Evolutionary conservation across 768 basidiomycete genomes (phyloP).

Genomic region (Leccinum truebloodii): DNA sequence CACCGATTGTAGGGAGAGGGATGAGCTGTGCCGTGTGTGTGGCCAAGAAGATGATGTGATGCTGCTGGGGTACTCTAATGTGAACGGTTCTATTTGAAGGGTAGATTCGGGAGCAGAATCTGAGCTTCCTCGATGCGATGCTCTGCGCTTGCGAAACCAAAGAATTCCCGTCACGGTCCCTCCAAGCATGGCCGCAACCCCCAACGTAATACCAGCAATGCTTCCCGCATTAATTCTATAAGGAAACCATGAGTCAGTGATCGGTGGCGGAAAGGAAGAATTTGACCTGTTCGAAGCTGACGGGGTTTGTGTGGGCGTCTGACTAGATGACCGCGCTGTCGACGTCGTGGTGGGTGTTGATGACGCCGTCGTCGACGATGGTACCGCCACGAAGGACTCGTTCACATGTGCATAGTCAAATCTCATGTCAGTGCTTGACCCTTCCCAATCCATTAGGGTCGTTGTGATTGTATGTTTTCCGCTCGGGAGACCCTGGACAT

Average conservation of each 20-base stretch:
- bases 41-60: not conserved
- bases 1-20: not conserved
- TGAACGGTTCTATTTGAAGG: slow-evolving; percentile 7
- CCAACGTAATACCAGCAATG: too few relatives aligned
- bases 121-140: not conserved
- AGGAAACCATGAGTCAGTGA: too few relatives aligned
- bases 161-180: slow-evolving; percentile 3
- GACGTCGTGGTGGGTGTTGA: too few relatives aligned
- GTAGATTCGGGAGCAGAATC: not conserved
- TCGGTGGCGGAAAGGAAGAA: too few relatives aligned
- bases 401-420: slow-evolving; percentile 31
- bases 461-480: slow-evolving; percentile 24
- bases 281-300: too few relatives aligned
- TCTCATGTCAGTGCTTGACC: slow-evolving; percentile 19
- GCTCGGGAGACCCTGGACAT: slow-evolving; percentile 16
- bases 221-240: too few relatives aligned
- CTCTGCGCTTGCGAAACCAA: slow-evolving; percentile 12
- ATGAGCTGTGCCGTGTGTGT: too few relatives aligned
- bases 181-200: not conserved
- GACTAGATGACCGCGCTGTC: too few relatives aligned
- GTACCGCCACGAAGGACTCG: slow-evolving; percentile 24
- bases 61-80: too few relatives aligned
- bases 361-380: too few relatives aligned
- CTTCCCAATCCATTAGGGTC: slow-evolving; percentile 25
- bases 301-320: not conserved